phyloP scores from a whole-genome alignment of 352 stramenopile species.

The Ophiocytium majus region DNA sequence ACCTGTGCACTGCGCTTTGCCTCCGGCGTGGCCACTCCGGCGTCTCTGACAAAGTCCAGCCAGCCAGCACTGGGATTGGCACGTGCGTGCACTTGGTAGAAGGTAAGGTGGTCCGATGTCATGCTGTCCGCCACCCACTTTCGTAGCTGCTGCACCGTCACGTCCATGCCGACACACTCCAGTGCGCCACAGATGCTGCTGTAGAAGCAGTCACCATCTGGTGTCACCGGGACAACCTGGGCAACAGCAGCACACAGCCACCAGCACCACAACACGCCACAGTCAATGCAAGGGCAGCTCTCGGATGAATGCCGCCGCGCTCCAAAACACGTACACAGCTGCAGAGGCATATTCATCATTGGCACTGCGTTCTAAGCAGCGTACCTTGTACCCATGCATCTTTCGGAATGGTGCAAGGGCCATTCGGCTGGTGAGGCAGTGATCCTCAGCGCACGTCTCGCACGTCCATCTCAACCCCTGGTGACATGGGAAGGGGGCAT shows the following conservation, averaged over 20 bases:
- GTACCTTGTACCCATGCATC: conserved; percentile 43
- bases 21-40: too few relatives aligned
- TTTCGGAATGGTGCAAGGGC: conserved; percentile 40
- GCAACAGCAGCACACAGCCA: background rate
- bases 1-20: too few relatives aligned
- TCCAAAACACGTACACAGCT: too few relatives aligned
- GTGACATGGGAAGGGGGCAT: conserved; percentile 27
- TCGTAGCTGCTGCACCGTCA: conserved; percentile 44
- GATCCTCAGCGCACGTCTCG: conserved; percentile 25
- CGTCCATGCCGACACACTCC: background rate
- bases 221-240: conserved; percentile 38
- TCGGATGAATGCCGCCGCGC: too few relatives aligned
- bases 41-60: background rate
- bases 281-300: background rate
- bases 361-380: too few relatives aligned
- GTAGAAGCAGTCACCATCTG: conserved; percentile 55
- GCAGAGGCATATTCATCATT: too few relatives aligned
- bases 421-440: conserved; percentile 33
- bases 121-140: conserved; percentile 40
- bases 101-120: conserved; percentile 36
- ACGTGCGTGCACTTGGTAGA: conserved; percentile 40
- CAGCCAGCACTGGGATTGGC: background rate
- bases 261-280: too few relatives aligned
- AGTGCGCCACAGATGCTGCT: conserved; percentile 24
- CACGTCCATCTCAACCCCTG: conserved; percentile 35